Evolutionary conservation across 768 basidiomycete species (phyloP).

Genomic region (Nidularia pulvinata): DNA sequence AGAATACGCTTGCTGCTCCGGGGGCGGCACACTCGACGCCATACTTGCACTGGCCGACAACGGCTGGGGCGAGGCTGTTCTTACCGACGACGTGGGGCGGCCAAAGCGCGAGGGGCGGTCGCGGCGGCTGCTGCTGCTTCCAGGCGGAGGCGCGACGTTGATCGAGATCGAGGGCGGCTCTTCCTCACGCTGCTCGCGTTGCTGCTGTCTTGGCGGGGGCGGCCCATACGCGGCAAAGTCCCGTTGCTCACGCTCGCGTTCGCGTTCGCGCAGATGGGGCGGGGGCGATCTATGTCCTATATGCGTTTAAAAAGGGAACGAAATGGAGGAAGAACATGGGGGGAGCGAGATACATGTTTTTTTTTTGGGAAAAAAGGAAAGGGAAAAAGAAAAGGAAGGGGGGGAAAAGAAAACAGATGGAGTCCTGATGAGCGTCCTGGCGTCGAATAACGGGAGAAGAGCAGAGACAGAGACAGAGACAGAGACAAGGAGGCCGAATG

Average conservation of each 20-base stretch:
- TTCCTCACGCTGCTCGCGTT: too few species aligned
- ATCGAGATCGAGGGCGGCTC: too few species aligned
- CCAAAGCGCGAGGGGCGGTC: too few species aligned
- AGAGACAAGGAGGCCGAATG: conserved; percentile 15
- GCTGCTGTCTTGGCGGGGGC: too few species aligned
- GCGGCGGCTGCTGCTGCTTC: too few species aligned
- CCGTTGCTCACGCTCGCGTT: not conserved
- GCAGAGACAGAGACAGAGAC: conserved; percentile 17
- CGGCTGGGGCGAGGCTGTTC: too few species aligned
- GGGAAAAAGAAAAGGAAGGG: conserved; percentile 25
- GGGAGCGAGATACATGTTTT: conserved; percentile 23
- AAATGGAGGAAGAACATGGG: conserved; percentile 25
- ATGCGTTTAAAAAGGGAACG: conserved; percentile 29
- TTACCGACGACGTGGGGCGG: too few species aligned
- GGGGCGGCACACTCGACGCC: too few species aligned
- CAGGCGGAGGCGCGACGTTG: too few species aligned
- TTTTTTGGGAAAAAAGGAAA: conserved; percentile 22
- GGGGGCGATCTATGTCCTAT: conserved; percentile 50
- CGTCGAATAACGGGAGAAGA: conserved; percentile 26
- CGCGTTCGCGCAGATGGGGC: conserved; percentile 12
- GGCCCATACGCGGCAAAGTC: too few species aligned
- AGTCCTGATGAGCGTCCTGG: conserved; percentile 41
- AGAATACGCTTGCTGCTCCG: too few species aligned
- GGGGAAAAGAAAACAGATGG: conserved; percentile 27
- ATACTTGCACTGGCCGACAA: too few species aligned